Percentiles rank a stretch among this genome's conserved stretches.
phyloP scores from a whole-genome alignment of 129 eudicot species.

The Centella asiatica region DNA sequence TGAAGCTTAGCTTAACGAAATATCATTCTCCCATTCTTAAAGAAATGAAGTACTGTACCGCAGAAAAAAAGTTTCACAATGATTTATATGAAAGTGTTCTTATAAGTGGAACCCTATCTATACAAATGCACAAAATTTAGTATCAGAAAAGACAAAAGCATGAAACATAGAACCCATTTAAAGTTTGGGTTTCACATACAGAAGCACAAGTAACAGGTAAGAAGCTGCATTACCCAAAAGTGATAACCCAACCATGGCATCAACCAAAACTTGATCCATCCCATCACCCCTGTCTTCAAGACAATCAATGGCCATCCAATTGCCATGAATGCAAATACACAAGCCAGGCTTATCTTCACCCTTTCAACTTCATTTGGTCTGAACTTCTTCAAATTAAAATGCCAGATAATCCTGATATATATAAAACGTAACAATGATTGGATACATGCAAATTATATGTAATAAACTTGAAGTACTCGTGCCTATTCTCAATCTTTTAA shows the following conservation, averaged over 20 bases:
- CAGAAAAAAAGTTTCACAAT: no score
- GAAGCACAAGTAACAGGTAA: background rate
- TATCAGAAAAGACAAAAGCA: no score
- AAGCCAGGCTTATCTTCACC: slow-evolving; percentile 76
- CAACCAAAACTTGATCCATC: slow-evolving; percentile 97
- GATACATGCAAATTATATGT: background rate
- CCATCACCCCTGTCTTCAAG: slow-evolving; percentile 56
- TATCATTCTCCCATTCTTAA: background rate
- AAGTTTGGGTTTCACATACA: background rate
- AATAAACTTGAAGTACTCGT: background rate
- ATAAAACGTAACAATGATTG: background rate
- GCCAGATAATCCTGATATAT: slow-evolving; percentile 59
- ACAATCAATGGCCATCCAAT: slow-evolving; percentile 89
- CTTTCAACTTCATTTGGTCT: slow-evolving; percentile 63
- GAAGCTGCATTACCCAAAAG: slow-evolving; percentile 62
- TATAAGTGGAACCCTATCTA: no score
- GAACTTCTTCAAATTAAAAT: slow-evolving; percentile 68
- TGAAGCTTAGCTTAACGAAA: background rate
- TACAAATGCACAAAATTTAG: no score
- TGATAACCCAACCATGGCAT: slow-evolving; percentile 98
- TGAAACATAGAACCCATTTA: no score
- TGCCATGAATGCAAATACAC: slow-evolving; percentile 85
- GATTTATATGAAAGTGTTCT: no score
- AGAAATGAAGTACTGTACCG: background rate
- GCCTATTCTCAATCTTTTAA: background rate